phyloP scores from a whole-genome alignment of 768 basidiomycete genomes.

The Fomitopsis pulvina region DNA sequence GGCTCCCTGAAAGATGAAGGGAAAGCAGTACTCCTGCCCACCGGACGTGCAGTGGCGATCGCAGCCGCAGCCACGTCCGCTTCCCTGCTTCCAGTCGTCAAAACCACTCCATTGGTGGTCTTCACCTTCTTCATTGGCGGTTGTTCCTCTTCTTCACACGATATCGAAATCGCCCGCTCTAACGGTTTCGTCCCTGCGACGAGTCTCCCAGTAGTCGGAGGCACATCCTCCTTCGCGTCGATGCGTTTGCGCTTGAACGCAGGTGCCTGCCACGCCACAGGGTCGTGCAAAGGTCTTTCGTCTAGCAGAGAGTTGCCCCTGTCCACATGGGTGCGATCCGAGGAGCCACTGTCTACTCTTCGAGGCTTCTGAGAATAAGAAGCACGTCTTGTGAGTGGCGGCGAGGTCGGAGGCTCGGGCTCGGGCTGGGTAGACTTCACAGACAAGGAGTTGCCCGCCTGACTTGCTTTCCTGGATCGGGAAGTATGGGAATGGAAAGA shows the following conservation, averaged over 20 bases:
- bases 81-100: too few relatives aligned
- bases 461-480: background rate
- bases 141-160: background rate
- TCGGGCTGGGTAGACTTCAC: background rate
- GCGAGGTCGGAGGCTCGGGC: background rate
- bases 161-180: background rate
- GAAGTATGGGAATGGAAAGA: constrained; percentile 2
- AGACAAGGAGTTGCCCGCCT: background rate
- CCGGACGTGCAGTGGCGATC: too few relatives aligned
- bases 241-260: constrained; percentile 10
- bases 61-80: background rate
- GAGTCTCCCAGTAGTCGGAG: background rate
- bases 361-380: background rate
- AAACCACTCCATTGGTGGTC: too few relatives aligned
- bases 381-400: background rate
- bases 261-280: constrained; percentile 11
- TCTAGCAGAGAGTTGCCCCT: background rate
- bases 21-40: too few relatives aligned
- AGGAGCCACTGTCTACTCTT: background rate
- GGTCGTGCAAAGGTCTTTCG: constrained; percentile 7
- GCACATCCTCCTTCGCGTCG: background rate
- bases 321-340: background rate
- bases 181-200: background rate
- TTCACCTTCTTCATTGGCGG: constrained; percentile 7
- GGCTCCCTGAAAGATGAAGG: background rate